Evolutionary conservation across 306 rosid genomes (phyloP), one percentile per base, ranked within the genome.

Genomic region (Coriaria nepalensis): DNA sequence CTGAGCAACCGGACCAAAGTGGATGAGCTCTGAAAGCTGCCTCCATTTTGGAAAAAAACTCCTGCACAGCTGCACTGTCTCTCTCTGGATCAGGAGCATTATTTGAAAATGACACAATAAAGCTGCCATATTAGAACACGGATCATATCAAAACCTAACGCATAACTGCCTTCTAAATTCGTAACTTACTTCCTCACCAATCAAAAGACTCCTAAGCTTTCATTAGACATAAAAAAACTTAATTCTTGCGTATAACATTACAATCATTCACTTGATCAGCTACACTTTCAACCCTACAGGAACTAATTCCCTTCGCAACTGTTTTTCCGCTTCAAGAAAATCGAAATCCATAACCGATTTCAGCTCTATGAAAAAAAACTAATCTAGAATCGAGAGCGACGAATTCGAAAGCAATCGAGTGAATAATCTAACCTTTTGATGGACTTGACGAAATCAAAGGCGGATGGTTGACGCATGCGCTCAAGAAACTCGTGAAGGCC

Each of bases 381-480:
- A 20, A 20, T 20, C 29, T 1, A 20, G 29, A 20, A 20, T 20
- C 29, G 29, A 41, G 7, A 41, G 9, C 41, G 6, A 14, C 20
- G 43, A 33, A 32, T 40, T 9, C 39, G 32, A 29, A 20, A n/a
- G n/a, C n/a, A n/a, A 41, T 8, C 13, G 1, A 49, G 35, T 9
- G 35, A 45, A 47, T 13, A 4, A 41, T 42, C 20, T 6, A 7
- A 73, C 98, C 95, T 82, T 66, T 92, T 92, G 68, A 92, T 92
- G 33, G 94, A 82, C 68, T 79, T 85, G 79, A 92, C 98, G 69
- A 92, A 85, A 65, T 92, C 96, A 13, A 83, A 71, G 56, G 98
- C 98, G 43, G 96, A 47, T 53, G 98, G 96, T 39, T 85, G 94
- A 49, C 96, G 94, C 98, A 92, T 92, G 55, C 96, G 96, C 41